Evolutionary conservation across 495 filamentous ascomycete genomes (phyloP), one percentile per base, ranked within the genome.

Genomic region (Hypoxylon fuscum): DNA sequence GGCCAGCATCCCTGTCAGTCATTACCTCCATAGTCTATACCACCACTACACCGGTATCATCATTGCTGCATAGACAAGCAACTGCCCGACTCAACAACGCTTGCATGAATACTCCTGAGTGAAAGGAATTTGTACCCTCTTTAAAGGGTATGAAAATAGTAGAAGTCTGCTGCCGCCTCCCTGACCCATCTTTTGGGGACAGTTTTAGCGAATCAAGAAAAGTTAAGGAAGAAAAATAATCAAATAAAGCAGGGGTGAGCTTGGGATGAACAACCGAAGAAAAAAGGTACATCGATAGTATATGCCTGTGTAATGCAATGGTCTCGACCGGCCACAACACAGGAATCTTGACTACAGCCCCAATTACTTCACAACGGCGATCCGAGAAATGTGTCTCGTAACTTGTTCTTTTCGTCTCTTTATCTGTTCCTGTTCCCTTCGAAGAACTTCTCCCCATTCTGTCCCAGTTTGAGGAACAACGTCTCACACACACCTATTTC

Each of bases 241-340:
- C 35, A 60, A 62, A 58, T 62, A 62, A 66, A 69, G 59, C 43
- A 72, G 56, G 48, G 55, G 55, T 56, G 25, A 55, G 69, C 53
- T 64, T 59, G 59, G 45, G 66, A 67, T 60, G 52, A 65, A 59
- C 46, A 63, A 68, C 69, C 60, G 47, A 68, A 54, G 62, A 59
- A 59, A 71, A 72, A 68, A 68, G 67, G 67, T 66, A 68, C 66
- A 63, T 72, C 57, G 55, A 72, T 72, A 71, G 59, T 56, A 62
- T 61, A 59, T 54, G 53, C 49, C 52, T 72, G 67, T 69, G 66
- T 69, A 66, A 62, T 70, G 60, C 57, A 56, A 65, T 71, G 63
- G 62, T 69, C 62, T 69, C 62, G 57, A 58, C 66, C 64, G 41
- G 58, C 59, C 64, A 66, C 59, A 63, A 46, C 64, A 59, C 43